A percentile compares a stretch with the other conserved stretches of the same genome.
Evolutionary conservation across 257 asterid species (phyloP).

Genomic region (Jasminum sambac): DNA sequence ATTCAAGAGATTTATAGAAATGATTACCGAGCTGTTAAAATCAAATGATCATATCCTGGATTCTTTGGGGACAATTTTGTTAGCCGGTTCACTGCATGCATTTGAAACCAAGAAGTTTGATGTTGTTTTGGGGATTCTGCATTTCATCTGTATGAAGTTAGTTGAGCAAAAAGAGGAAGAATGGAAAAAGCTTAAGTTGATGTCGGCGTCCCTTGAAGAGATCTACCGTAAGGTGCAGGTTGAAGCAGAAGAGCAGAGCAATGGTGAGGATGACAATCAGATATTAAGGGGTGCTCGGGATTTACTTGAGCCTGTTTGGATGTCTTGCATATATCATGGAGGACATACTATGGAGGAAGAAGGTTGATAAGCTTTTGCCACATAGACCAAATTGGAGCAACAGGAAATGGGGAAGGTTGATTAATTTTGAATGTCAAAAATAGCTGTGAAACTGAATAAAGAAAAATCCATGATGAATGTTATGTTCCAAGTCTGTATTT

Average conservation of each 20-base stretch:
- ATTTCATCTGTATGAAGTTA: slow-evolving; percentile 62
- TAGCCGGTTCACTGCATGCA: slow-evolving; percentile 46
- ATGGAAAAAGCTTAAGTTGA: slow-evolving; percentile 53
- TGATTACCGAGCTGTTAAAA: slow-evolving; percentile 45
- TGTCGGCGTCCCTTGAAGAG: slow-evolving; percentile 45
- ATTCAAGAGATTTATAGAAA: slow-evolving; percentile 51
- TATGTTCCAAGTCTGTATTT: too few species aligned
- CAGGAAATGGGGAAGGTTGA: background rate
- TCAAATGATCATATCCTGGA: slow-evolving; percentile 56
- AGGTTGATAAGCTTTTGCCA: background rate
- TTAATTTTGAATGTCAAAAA: background rate
- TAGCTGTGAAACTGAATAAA: slow-evolving; percentile 1
- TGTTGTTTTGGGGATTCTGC: slow-evolving; percentile 57
- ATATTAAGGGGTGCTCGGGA: slow-evolving; percentile 45
- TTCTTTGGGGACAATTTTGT: slow-evolving; percentile 58
- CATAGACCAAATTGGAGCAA: background rate
- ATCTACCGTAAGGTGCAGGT: slow-evolving; percentile 44
- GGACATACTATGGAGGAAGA: slow-evolving; percentile 43
- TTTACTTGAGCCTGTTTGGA: slow-evolving; percentile 69
- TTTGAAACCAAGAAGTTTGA: slow-evolving; percentile 51
- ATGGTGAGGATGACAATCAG: slow-evolving; percentile 37
- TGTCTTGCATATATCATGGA: slow-evolving; percentile 38
- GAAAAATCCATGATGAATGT: too few species aligned
- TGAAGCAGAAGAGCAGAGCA: slow-evolving; percentile 35
- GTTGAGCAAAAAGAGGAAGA: slow-evolving; percentile 41